Evolutionary conservation across 179 eudicot genomes (phyloP).

Genomic region (Beta corolliflora): DNA sequence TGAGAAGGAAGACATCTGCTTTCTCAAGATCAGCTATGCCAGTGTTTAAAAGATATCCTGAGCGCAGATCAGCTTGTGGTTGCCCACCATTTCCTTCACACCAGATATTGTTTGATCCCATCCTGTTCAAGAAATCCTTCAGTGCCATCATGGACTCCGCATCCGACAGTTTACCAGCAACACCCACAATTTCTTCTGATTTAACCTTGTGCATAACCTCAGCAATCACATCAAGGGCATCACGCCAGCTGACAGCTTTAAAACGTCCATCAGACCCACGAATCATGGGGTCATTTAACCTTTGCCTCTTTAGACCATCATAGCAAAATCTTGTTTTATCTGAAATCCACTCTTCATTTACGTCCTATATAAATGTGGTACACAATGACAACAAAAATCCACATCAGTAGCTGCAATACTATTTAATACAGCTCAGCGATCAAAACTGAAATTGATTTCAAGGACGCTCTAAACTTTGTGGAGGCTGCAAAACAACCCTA

Average conservation of each 20-base stretch:
- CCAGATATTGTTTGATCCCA: slow-evolving; percentile 91
- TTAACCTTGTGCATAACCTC: slow-evolving; percentile 80
- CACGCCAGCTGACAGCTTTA: slow-evolving; percentile 92
- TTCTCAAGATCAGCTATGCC: slow-evolving; percentile 91
- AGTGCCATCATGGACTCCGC: slow-evolving; percentile 98
- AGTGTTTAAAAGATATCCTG: slow-evolving; percentile 82
- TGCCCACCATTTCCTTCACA: slow-evolving; percentile 87
- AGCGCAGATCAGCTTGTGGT: slow-evolving; percentile 90
- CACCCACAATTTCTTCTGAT: slow-evolving; percentile 87
- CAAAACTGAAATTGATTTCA: not conserved
- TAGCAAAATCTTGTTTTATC: slow-evolving; percentile 97
- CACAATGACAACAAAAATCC: slow-evolving; percentile 17
- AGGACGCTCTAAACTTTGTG: not conserved
- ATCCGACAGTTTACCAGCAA: slow-evolving; percentile 92
- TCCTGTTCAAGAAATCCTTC: slow-evolving; percentile 87
- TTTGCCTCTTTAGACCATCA: slow-evolving; percentile 97
- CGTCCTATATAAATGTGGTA: slow-evolving; percentile 59
- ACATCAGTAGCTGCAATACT: not conserved
- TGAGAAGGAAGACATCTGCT: slow-evolving; percentile 89
- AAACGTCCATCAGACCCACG: slow-evolving; percentile 96
- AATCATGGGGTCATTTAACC: slow-evolving; percentile 97
- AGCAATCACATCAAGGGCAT: slow-evolving; percentile 92
- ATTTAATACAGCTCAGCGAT: not conserved
- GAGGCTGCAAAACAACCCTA: not conserved
- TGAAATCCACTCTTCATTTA: slow-evolving; percentile 99